Evolutionary conservation across 2,329 filamentous ascomycete genomes (phyloP).

Genomic region (Simplicillium aogashimaense): DNA sequence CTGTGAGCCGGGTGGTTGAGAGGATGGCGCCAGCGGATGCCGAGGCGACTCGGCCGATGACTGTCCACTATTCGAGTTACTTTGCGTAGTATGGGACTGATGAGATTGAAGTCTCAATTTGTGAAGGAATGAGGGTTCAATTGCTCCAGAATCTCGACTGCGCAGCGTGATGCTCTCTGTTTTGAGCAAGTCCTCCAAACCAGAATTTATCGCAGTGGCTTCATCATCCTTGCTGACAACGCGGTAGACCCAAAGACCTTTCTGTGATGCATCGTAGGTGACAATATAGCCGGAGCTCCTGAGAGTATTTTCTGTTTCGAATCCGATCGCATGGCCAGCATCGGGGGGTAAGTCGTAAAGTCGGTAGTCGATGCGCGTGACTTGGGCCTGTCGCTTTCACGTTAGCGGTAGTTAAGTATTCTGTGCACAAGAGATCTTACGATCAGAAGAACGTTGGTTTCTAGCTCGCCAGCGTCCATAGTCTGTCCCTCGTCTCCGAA

Average conservation of each 20-base stretch:
- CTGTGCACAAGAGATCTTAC: conserved; percentile 24
- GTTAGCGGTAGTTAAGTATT: too few relatives aligned
- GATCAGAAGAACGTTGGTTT: conserved; percentile 51
- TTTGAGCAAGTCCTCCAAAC: too few relatives aligned
- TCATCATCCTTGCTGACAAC: conserved; percentile 30
- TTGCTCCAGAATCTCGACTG: conserved; percentile 10
- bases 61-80: background rate
- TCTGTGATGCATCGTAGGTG: conserved; percentile 38
- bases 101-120: background rate
- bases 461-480: conserved; percentile 55
- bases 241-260: conserved; percentile 45
- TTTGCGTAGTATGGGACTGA: background rate
- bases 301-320: conserved; percentile 41
- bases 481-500: conserved; percentile 15
- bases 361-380: conserved; percentile 43
- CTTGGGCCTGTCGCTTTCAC: conserved; percentile 36
- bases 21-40: background rate
- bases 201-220: background rate
- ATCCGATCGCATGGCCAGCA: conserved; percentile 32
- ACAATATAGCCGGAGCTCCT: conserved; percentile 43
- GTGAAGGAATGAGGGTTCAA: conserved; percentile 1
- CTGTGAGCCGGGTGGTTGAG: background rate
- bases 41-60: background rate
- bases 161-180: too few relatives aligned
- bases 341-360: conserved; percentile 42